Base-by-base conservation (phyloP, 805 yeast species). In the Wickerhamiella shivajii region DNA sequence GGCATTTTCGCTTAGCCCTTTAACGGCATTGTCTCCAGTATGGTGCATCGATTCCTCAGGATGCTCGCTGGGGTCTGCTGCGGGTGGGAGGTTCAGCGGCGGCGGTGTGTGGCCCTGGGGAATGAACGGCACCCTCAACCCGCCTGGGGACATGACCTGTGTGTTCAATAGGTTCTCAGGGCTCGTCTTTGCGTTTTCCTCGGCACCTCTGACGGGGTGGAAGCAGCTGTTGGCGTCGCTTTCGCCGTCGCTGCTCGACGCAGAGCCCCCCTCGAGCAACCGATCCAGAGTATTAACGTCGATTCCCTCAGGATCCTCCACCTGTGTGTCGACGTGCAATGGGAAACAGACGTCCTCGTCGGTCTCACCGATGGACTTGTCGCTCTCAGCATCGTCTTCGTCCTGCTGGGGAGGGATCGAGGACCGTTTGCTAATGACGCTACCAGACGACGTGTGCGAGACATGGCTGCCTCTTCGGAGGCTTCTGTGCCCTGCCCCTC, bases 321-420 rank as follows among this genome's bases (percentile, higher is more conserved):
- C 24, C 13, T 27, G 61, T 36, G 67, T 71, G 39, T 76, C 77
- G 4, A 78, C 73, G 30, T 72, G 60, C 81, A 83, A 77, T 2
- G 97, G 97, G 57, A 85, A 85, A 63, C 97, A 87, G 28, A 87
- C 98, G 66, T 87, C 97, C 51, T 83, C 95, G 49, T 87, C 97
- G 0, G 94, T 83, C 50, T 84, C 95, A 45, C 80, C 93, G 3
- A 51, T 35, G 13, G 52, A 43, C 19, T 42, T 44, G 24, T 48
- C 48, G 20, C 34, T 31, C n/a, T 15, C 25, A 18, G 24, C 34
- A 10, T 31, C 20, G 16, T 31, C 34, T 16, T 14, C 25, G 20
- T 25, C 18, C 16, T n/a, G n/a, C n/a, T n/a, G n/a, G n/a, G n/a
- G n/a, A n/a, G n/a, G n/a, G n/a, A n/a, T n/a, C n/a, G n/a, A n/a